Percentiles rank a stretch among this genome's conserved stretches.
phyloP scores from a whole-genome alignment of 768 basidiomycete species.

The Strobilomyces echinocephalus region DNA sequence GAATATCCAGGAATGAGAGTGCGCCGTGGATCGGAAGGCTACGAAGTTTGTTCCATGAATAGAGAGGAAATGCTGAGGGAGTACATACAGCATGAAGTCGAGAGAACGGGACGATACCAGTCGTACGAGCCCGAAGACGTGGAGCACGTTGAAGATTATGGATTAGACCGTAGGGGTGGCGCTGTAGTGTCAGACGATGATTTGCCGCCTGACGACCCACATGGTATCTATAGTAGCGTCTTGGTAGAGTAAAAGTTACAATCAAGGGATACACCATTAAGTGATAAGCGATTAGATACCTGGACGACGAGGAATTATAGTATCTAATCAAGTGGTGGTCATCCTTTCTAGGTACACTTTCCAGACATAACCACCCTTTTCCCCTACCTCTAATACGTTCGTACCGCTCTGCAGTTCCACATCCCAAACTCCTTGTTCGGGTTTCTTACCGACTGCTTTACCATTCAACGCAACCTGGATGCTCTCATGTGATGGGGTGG shows the following conservation, averaged over 20 bases:
- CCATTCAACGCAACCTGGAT: slow-evolving; percentile 66
- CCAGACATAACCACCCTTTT: slow-evolving; percentile 65
- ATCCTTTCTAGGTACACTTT: slow-evolving; percentile 60
- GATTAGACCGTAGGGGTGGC: slow-evolving; percentile 5
- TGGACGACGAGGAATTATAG: slow-evolving; percentile 6
- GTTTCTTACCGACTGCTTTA: slow-evolving; percentile 40
- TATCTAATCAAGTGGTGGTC: slow-evolving; percentile 17
- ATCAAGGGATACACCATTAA: slow-evolving; percentile 29
- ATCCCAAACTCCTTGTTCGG: slow-evolving; percentile 56
- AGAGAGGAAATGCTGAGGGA: slow-evolving; percentile 61
- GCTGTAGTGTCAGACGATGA: slow-evolving; percentile 18
- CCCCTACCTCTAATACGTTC: slow-evolving; percentile 68
- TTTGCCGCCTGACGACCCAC: slow-evolving; percentile 15
- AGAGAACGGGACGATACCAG: slow-evolving; percentile 58
- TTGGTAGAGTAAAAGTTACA: slow-evolving; percentile 26
- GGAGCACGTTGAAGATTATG: slow-evolving; percentile 41
- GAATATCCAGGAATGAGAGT: slow-evolving; percentile 37
- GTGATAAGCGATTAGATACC: slow-evolving; percentile 29
- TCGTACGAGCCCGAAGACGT: slow-evolving; percentile 60
- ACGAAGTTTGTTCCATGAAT: slow-evolving; percentile 59
- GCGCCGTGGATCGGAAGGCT: slow-evolving; percentile 78
- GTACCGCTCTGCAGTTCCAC: slow-evolving; percentile 54
- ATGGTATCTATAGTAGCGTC: slow-evolving; percentile 7
- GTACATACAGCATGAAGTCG: slow-evolving; percentile 51
- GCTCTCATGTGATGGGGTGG: slow-evolving; percentile 37